Base-by-base conservation (phyloP, 2,329 filamentous ascomycete genomes). In the Escovopsis weberi region DNA sequence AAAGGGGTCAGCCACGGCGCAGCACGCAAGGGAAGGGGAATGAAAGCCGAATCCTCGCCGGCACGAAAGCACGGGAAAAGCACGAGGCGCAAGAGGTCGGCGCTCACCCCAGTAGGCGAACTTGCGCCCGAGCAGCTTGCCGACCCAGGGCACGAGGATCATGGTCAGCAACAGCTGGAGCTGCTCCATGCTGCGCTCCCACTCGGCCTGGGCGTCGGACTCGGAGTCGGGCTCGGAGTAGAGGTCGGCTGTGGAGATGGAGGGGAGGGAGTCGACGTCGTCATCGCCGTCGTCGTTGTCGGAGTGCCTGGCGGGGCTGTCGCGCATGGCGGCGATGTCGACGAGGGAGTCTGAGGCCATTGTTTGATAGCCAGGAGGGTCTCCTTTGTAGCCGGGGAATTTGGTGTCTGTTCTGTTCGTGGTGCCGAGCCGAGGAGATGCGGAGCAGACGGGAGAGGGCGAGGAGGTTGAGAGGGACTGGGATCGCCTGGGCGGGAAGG, bases 151-250 rank as follows among this genome's bases (percentile, higher is more conserved):
- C 40, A 98, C 82, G 52, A 96, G 63, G 39, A 96, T 83, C 86
- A 98, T 94, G 18, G 85, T 94, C 58, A 96, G 64, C 51, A 98
- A 70, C 50, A 96, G 70, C 66, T 98, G 87, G 46, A 98, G 66
- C 65, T 98, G 91, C 62, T 95, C 85, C 48, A 98, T 67, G 54
- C 85, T 94, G 55, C 88, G 85, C 54, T 89, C 82, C 91, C 91
- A 98, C 65, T 98, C 89, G 47, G 76, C 75, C 62, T 98, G 89
- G 9, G 91, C 91, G 58, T 96, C 89, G 34, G 83, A 86, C 58
- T 96, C 89, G 34, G 83, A 86, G 46, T 82, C 69, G 46, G 71
- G 69, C 40, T 82, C 76, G 30, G 67, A 69, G 50, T 68, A 68
- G 40, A 66, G 53, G 33, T 80, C 77, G 40, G 71, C 72, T 49